Evolutionary conservation across 225 moss, liverwort and hornwort species (phyloP).

Genomic region (Pleurozium schreberi): DNA sequence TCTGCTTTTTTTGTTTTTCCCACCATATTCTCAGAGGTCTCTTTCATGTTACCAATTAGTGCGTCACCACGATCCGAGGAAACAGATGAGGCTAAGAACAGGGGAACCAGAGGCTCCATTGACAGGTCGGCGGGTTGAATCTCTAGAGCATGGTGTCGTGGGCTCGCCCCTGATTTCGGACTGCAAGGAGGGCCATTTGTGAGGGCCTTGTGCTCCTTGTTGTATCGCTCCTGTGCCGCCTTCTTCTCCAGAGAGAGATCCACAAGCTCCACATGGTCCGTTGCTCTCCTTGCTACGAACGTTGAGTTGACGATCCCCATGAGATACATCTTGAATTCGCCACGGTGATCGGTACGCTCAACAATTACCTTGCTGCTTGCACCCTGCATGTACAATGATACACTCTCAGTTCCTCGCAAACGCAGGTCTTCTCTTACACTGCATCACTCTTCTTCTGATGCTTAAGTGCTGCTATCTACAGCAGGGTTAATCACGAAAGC

Average conservation of each 20-base stretch:
- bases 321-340: conserved; percentile 34
- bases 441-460: background rate
- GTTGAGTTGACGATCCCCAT: conserved; percentile 32
- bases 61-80: background rate
- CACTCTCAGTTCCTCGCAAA: background rate
- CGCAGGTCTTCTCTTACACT: background rate
- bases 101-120: conserved; percentile 12
- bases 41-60: background rate
- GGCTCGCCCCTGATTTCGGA: background rate
- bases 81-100: background rate
- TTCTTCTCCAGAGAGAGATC: conserved; percentile 30
- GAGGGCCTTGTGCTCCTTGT: conserved; percentile 10
- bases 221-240: conserved; percentile 8
- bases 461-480: background rate
- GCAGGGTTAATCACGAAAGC: background rate
- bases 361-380: background rate
- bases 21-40: background rate
- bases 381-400: background rate
- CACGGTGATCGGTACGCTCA: conserved; percentile 2
- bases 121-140: conserved; percentile 1
- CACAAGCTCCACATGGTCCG: conserved; percentile 40
- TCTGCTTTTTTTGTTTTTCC: background rate
- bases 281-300: conserved; percentile 10
- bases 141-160: background rate
- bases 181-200: background rate